These are phyloP conservation scores for Gonium pectorale DNA, from an alignment of 139 green algal genomes.

Conservation along the genomic window DNA sequence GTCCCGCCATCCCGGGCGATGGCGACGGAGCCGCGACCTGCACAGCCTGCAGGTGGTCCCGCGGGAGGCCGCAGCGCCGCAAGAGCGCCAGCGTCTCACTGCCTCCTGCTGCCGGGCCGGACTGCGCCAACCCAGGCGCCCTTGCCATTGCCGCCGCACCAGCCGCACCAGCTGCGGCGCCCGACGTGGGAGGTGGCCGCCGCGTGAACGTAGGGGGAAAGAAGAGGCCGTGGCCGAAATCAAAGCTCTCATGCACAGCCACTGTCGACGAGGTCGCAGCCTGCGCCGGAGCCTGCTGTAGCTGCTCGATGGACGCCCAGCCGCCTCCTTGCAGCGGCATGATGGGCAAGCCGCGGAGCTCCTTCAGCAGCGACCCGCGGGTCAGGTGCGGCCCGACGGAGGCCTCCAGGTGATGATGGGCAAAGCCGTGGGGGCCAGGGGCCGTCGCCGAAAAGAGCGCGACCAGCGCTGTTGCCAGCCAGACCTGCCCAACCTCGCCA, in stretches of 20 bases:
- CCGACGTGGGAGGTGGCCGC: no score
- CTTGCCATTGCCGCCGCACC: no score
- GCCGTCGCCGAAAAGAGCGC: conserved; percentile 39
- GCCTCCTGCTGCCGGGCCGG: no score
- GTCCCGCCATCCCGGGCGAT: no score
- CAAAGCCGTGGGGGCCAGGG: neutral
- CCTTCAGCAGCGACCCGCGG: conserved; percentile 29
- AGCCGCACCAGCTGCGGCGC: neutral
- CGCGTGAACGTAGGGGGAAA: no score
- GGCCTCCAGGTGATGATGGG: neutral
- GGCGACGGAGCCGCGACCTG: no score
- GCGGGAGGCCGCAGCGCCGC: conserved; percentile 2
- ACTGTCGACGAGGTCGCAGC: no score
- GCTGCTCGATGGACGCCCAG: conserved; percentile 1
- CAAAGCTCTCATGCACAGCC: no score
- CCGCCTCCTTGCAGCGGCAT: conserved; percentile 50
- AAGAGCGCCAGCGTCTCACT: neutral
- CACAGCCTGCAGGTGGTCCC: neutral
- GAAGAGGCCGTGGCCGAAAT: neutral
- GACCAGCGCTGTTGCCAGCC: conserved; percentile 42
- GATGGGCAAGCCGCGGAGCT: conserved; percentile 49
- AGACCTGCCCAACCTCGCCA: conserved; percentile 26
- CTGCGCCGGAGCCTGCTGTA: neutral
- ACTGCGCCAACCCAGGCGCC: no score
- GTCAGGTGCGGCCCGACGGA: neutral